Base-by-base conservation (phyloP, 2,329 filamentous ascomycete species). In the Cladosporium sp. region DNA sequence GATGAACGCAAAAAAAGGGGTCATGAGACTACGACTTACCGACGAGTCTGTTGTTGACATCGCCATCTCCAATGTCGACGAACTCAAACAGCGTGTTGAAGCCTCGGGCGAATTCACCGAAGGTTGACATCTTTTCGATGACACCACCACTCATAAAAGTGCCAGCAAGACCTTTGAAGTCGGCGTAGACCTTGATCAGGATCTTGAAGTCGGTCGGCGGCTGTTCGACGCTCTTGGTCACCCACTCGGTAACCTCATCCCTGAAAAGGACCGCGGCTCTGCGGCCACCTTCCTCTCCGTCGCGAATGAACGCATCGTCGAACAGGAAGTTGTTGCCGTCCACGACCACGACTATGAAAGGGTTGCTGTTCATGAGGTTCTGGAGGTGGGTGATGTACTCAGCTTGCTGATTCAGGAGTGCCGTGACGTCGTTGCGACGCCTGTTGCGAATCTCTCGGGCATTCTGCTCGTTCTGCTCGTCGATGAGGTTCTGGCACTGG, bases 71-170 rank as follows among this genome's bases (percentile, higher is more conserved):
- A 18, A 86, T 85, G 72, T 89, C 87, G 28, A 88, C 78, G 70
- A 87, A 87, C 71, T 89, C 87, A 66, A 85, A 86, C 0, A 87
- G 77, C n/a, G 83, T 78, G 44, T 83, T 88, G 72, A 89, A 88
- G 36, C 82, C 83, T 7, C 84, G 81, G 3, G 83, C 78, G 67
- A 89, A 88, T 0, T 83, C 79, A 0, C 84, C 77, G 15, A 88
- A 41, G 4, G 32, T n/a, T 10, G 60, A 59, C 14, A 24, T 4
- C 8, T 21, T 30, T 4, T 38, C 32, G 12, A 55, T 49, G 14
- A 49, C 26, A 38, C 57, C 36, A 12, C 15, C 32, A 21, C 26
- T 79, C 78, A 41, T 7, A 5, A 87, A 77, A 2, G 74, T 75
- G 66, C 83, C 71, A 24, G 76, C 75, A 18, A 82, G 74, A 57